Evolutionary conservation across 371 early-diverging fungal species (phyloP), one percentile per base, ranked within the genome.

Genomic region (Parasitella parasitica): DNA sequence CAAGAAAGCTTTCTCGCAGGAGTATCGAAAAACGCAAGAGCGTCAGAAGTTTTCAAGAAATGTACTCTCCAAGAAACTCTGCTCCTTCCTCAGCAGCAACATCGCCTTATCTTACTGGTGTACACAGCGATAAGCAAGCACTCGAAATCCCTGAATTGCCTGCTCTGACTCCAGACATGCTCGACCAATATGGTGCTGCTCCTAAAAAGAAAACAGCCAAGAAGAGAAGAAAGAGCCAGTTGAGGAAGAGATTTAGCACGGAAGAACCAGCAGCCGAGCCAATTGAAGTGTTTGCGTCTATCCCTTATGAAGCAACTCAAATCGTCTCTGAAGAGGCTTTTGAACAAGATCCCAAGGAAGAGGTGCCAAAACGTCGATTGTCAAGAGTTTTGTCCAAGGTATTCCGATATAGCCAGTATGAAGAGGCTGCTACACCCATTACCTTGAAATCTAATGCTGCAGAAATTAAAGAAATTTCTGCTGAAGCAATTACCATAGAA

Each of bases 291-390:
- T 73, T 78, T 60, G 70, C 71, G 53, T 71, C 79, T 5, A 63
- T 78, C 8, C 74, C 76, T n/a, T 78, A 78, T 39, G 74, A 76
- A 32, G 22, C 57, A 30, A 77, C 76, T 7, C 54, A 32, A 55
- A 27, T 43, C 22, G 24, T 7, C 0, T 20, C 15, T 27, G 43
- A 53, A 22, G n/a, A n/a, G n/a, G 20, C 15, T 4, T 18, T 18
- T n/a, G 39, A 59, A 27, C 20, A 28, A 24, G 55, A n/a, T 6
- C 8, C 4, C 6, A 37, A 43, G 5, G 50, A 18, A n/a, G 16
- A 36, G 7, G 24, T 8, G 20, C 38, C 67, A 2, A 66, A 61
- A 30, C 66, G 18, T 35, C 54, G 60, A n/a, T 57, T 66, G 2
- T 55, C 61, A 51, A 66, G 18, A 51, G 61, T 27, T 1, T 26